Evolutionary conservation across 2,329 filamentous ascomycete genomes (phyloP), one percentile per base, ranked within the genome.

Genomic region (Apiospora pterosperma): DNA sequence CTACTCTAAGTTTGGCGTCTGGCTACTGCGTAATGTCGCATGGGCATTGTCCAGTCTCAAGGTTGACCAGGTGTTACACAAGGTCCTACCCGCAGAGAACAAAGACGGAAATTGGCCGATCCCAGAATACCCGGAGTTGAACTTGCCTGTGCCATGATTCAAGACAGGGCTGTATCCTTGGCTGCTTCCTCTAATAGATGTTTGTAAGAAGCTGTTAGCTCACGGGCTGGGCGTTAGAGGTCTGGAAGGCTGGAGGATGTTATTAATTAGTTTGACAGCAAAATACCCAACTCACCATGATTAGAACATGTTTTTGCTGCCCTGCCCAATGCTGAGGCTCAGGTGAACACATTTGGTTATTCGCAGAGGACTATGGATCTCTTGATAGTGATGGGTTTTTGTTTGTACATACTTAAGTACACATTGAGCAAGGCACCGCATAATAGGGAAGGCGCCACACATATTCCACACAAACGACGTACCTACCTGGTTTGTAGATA

Each of bases 111-210:
- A 8, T 25, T 34, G 69, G 48, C 36, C 55, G 31, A 44, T 74
- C 10, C 74, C 73, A 1, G 70, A 74, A 28, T 75, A 74, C 52
- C 71, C 71, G 0, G 72, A 71, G 64, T 38, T 75, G 62, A 69
- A 69, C 2, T 61, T 70, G 66, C 48, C 48, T 55, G 48, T n/a
- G 5, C 14, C 28, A 1, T 55, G n/a, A 19, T 19, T 21, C 21
- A 7, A 2, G 8, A 12, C 7, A 12, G 12, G 16, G 3, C 4
- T 11, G n/a, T 31, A 3, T 7, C 16, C 11, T 31, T 11, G 38
- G 3, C 4, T 11, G n/a, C n/a, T 3, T 7, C 16, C 11, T 31
- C 5, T 16, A n/a, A 41, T 41, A n/a, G 16, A 41, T 31, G 25
- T 14, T n/a, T 52, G 44, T 19, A 4, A n/a, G n/a, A n/a, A n/a